Evolutionary conservation across 495 filamentous ascomycete species (phyloP).

Genomic region (Gamarada debralockiae): DNA sequence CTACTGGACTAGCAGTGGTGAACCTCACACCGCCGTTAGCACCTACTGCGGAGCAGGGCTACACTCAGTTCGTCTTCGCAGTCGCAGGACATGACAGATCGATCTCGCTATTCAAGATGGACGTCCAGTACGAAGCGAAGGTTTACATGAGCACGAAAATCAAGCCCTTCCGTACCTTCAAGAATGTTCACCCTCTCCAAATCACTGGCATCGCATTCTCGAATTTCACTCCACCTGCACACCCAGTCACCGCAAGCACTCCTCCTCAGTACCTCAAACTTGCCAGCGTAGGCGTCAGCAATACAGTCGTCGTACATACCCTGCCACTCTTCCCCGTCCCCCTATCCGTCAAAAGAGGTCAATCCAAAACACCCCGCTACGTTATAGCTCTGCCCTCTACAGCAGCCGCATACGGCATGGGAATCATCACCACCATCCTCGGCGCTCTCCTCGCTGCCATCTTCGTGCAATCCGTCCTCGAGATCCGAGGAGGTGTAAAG

Average conservation of each 20-base stretch:
- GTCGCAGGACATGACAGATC: slow-evolving; percentile 80
- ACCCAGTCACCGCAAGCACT: slow-evolving; percentile 39
- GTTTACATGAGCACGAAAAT: slow-evolving; percentile 54
- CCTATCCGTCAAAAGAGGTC: slow-evolving; percentile 35
- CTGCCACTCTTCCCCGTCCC: slow-evolving; percentile 60
- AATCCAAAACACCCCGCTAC: slow-evolving; percentile 52
- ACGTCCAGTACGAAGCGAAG: slow-evolving; percentile 42
- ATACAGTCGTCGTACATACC: slow-evolving; percentile 81
- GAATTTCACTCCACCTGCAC: slow-evolving; percentile 55
- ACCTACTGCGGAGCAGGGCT: slow-evolving; percentile 39
- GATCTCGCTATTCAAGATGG: slow-evolving; percentile 71
- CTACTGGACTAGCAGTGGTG: slow-evolving; percentile 71
- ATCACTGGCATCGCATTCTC: slow-evolving; percentile 87
- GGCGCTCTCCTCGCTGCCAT: slow-evolving; percentile 37
- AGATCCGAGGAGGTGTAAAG: slow-evolving; percentile 58
- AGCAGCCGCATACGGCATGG: slow-evolving; percentile 29
- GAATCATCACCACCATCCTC: slow-evolving; percentile 48
- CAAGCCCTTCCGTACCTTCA: slow-evolving; percentile 57
- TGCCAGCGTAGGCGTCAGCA: slow-evolving; percentile 80
- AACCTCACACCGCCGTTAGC: slow-evolving; percentile 52
- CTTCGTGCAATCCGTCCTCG: slow-evolving; percentile 61
- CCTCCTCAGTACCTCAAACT: slow-evolving; percentile 66
- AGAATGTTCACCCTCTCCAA: slow-evolving; percentile 73
- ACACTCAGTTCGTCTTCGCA: slow-evolving; percentile 75
- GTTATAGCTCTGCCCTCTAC: slow-evolving; percentile 57